Base-by-base conservation (phyloP, 176 grass and related monocot species). In the Aegilops bicornis region DNA sequence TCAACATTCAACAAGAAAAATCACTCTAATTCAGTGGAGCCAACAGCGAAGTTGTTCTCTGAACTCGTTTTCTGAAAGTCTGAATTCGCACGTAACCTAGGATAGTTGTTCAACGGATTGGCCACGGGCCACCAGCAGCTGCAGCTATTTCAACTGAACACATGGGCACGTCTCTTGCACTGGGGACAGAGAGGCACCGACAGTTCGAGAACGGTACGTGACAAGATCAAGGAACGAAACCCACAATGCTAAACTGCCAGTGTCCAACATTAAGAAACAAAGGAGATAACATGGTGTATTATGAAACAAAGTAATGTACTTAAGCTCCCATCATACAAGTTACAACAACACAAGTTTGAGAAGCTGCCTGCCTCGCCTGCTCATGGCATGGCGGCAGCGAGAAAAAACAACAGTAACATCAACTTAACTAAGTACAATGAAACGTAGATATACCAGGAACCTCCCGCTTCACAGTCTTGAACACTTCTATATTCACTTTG, bases 291-390 rank as follows among this genome's bases (percentile, higher is more conserved):
- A 74, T 2, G 25, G 14, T 29, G 15, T 29, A 48, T 59, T 61
- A 23, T 69, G 65, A 69, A 91, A 85, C 77, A 80, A 88, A 85
- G 81, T 82, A 88, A 88, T 87, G 74, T 85, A 91, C 56, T 59
- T 23, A 32, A 48, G 22, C 61, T 77, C 84, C 76, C 85, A 88
- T 24, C 48, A 50, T 84, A 87, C 77, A 80, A 54, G 78, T 82
- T 63, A 87, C 82, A 76, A 87, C 71, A 69, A 5, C 37, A 81
- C 45, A 80, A 64, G 76, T 84, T 85, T 85, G 27, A 81, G 62
- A 16, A 69, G 77, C 69, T 85, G 77, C 77, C 14, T 40, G 84
- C 79, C 5, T 43, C 11, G 81, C 85, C 69, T 70, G 76, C 62
- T 66, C 42, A 84, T 81, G 76, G 76, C 76, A 66, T 71, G 37